phyloP scores from a whole-genome alignment of 2,329 filamentous ascomycete genomes.

The Ophiostoma triangulosporum region DNA sequence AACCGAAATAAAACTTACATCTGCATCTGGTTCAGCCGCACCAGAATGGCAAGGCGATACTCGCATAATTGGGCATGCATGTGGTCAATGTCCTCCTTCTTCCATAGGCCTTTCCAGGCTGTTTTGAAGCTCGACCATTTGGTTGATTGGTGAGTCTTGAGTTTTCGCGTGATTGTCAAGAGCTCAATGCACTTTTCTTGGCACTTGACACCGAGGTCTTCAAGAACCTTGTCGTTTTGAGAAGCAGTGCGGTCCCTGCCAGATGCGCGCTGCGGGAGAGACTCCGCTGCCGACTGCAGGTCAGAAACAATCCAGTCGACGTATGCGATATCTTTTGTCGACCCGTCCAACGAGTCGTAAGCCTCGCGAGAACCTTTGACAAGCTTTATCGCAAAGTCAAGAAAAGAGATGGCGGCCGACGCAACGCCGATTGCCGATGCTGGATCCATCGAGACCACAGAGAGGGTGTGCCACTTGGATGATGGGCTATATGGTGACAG shows the following conservation, averaged over 20 bases:
- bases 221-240: background rate
- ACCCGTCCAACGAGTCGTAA: background rate
- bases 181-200: background rate
- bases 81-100: background rate
- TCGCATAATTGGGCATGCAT: background rate
- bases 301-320: background rate
- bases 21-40: background rate
- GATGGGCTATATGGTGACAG: no score
- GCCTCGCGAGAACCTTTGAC: background rate
- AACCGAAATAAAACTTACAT: background rate
- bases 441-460: background rate
- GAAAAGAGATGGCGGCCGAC: background rate
- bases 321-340: background rate
- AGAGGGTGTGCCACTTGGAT: no score
- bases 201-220: background rate
- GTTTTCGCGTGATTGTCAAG: background rate
- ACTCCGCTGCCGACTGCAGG: background rate
- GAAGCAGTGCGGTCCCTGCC: background rate
- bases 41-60: background rate
- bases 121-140: background rate
- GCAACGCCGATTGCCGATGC: background rate
- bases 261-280: background rate
- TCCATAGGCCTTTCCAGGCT: background rate
- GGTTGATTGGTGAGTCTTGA: background rate
- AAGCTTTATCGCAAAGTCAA: background rate